A percentile compares a stretch with the other conserved stretches of the same genome.
These are phyloP conservation scores for Yamadazyma laniorum DNA, from an alignment of 805 yeast species.

Conservation along the genomic window DNA sequence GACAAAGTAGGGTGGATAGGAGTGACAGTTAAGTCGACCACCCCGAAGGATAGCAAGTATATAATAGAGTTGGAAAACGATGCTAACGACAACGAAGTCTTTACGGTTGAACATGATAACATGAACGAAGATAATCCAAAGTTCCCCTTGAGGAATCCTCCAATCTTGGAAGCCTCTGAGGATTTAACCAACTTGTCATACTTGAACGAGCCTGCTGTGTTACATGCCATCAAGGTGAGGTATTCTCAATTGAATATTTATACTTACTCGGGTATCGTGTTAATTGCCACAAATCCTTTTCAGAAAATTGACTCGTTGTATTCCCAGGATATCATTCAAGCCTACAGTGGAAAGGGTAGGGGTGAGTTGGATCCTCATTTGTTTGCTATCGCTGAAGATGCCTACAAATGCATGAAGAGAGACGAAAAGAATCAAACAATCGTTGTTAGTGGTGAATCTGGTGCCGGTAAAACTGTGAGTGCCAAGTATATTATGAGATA, in stretches of 20 bases:
- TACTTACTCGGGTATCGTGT: conserved; percentile 94
- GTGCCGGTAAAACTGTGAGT: conserved; percentile 97
- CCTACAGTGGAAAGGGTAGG: conserved; percentile 87
- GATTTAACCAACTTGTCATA: conserved; percentile 91
- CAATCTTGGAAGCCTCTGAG: conserved; percentile 87
- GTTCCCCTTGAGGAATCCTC: conserved; percentile 83
- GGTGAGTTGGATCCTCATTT: conserved; percentile 97
- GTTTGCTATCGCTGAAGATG: conserved; percentile 97
- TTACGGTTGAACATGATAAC: conserved; percentile 48
- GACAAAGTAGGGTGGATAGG: conserved; percentile 73
- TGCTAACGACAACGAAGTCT: conserved; percentile 38
- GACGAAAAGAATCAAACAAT: conserved; percentile 88
- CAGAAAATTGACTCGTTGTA: conserved; percentile 88
- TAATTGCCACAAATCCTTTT: conserved; percentile 95
- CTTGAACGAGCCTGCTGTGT: conserved; percentile 92
- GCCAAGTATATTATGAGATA: conserved; percentile 98
- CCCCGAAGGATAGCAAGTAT: conserved; percentile 40
- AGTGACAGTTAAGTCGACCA: conserved; percentile 50
- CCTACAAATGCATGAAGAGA: conserved; percentile 89
- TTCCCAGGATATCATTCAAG: conserved; percentile 89
- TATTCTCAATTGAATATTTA: conserved; percentile 88
- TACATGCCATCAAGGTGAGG: conserved; percentile 87
- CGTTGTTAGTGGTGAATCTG: conserved; percentile 96
- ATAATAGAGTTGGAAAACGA: conserved; percentile 55
- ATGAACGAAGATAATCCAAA: conserved; percentile 53